Evolutionary conservation across 1,284 basidiomycete species (phyloP).

Genomic region (Neolentinus lepideus): DNA sequence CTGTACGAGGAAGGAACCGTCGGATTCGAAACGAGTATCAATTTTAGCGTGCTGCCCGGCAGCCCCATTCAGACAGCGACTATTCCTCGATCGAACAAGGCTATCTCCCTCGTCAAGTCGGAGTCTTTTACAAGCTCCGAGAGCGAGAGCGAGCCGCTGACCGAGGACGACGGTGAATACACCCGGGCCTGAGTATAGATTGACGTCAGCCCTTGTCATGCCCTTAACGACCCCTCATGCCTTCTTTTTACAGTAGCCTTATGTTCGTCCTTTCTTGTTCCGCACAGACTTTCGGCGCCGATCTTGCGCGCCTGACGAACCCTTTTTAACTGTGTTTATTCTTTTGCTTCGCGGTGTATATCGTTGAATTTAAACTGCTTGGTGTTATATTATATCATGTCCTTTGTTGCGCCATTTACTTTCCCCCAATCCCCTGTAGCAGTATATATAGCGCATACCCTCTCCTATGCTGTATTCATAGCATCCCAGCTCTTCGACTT

Average conservation of each 20-base stretch:
- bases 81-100: conserved; percentile 27
- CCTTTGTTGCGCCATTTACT: background rate
- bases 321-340: background rate
- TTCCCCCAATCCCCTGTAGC: background rate
- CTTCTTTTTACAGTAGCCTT: background rate
- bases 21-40: conserved; percentile 64
- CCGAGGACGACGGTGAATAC: conserved; percentile 34
- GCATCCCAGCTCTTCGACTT: background rate
- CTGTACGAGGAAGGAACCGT: conserved; percentile 78
- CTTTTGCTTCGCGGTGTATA: background rate
- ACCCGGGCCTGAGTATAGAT: background rate
- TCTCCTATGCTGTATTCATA: conserved; percentile 1
- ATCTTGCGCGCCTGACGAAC: background rate
- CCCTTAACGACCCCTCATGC: conserved; percentile 2
- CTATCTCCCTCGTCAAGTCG: conserved; percentile 49
- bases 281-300: background rate
- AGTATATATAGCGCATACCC: background rate
- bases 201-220: background rate
- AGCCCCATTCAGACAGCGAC: conserved; percentile 36
- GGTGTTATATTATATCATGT: background rate
- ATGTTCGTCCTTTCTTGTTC: background rate
- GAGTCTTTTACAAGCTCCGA: conserved; percentile 40
- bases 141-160: conserved; percentile 58
- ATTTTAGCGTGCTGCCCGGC: conserved; percentile 68
- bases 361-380: background rate